Evolutionary conservation across 164 flowering plant species (phyloP).

Genomic region (Cinnamomum chago): DNA sequence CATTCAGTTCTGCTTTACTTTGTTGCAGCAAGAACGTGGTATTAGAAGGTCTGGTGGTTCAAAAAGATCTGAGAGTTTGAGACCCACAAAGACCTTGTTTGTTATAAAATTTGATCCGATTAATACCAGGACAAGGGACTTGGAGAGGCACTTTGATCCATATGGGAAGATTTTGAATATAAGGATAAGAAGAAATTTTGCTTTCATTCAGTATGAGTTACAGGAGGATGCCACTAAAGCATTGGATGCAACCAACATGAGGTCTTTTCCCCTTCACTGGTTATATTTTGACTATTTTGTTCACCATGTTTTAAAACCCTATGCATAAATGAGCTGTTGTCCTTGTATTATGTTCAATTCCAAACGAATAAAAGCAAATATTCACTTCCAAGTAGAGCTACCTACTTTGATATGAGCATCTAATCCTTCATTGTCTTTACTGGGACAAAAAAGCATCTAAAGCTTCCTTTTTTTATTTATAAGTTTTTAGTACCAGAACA

Average conservation of each 20-base stretch:
- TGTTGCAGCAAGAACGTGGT: conserved; percentile 84
- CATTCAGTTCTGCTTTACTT: conserved; percentile 1
- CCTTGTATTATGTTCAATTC: too few relatives aligned
- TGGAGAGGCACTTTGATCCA: conserved; percentile 92
- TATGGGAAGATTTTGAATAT: conserved; percentile 85
- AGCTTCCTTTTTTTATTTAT: too few relatives aligned
- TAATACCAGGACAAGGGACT: conserved; percentile 70
- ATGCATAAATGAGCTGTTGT: too few relatives aligned
- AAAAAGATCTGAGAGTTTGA: conserved; percentile 51
- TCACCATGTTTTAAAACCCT: too few relatives aligned
- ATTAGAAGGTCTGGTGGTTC: conserved; percentile 52
- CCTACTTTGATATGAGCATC: too few relatives aligned
- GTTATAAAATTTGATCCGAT: conserved; percentile 90
- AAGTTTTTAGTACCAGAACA: too few relatives aligned
- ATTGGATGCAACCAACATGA: conserved; percentile 50
- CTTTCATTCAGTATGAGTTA: conserved; percentile 81
- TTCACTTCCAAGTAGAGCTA: too few relatives aligned
- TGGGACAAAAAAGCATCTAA: too few relatives aligned
- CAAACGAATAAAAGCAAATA: too few relatives aligned
- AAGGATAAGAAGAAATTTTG: conserved; percentile 92
- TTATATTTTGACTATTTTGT: not conserved
- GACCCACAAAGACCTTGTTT: conserved; percentile 89
- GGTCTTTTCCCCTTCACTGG: conserved; percentile 23
- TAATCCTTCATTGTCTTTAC: too few relatives aligned
- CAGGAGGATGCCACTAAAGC: conserved; percentile 92